A percentile compares a stretch with the other conserved stretches of the same genome.
Conservation (phyloP, 2,329 filamentous ascomycete genomes). For the Hymenoscyphus fraxineus region DNA sequence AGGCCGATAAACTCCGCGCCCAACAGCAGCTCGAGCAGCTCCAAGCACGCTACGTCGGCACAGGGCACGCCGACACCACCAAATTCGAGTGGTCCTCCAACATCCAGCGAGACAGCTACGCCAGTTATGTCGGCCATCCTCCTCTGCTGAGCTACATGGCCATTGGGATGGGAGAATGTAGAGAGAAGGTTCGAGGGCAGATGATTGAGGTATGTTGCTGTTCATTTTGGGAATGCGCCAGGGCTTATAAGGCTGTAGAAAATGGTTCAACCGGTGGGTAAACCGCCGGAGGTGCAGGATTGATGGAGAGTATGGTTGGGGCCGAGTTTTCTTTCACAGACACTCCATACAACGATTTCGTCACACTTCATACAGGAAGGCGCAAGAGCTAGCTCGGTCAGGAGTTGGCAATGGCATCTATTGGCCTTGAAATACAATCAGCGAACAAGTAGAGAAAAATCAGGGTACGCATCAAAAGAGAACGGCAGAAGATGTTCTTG, state of each 20-base stretch:
- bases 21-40: constrained; percentile 97
- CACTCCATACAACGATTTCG: background rate
- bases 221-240: background rate
- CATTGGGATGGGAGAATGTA: constrained; percentile 80
- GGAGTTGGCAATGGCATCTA: background rate
- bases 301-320: constrained; percentile 21
- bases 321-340: background rate
- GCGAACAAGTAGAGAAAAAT: background rate
- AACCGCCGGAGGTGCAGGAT: constrained; percentile 57
- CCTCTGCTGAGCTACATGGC: constrained; percentile 85
- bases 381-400: background rate
- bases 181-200: constrained; percentile 72
- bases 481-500: background rate
- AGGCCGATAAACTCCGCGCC: constrained; percentile 96
- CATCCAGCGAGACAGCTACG: constrained; percentile 88
- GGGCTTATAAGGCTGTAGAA: constrained; percentile 43
- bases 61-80: constrained; percentile 92
- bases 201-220: constrained; percentile 64
- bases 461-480: background rate
- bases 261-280: constrained; percentile 65
- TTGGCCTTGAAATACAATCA: background rate
- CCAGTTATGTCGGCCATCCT: constrained; percentile 85
- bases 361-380: background rate
- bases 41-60: constrained; percentile 93
- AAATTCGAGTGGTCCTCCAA: constrained; percentile 98